Evolutionary conservation across 1,284 basidiomycete species (phyloP), one percentile per base, ranked within the genome.

Genomic region (Sporisorium iseilematis-ciliati): DNA sequence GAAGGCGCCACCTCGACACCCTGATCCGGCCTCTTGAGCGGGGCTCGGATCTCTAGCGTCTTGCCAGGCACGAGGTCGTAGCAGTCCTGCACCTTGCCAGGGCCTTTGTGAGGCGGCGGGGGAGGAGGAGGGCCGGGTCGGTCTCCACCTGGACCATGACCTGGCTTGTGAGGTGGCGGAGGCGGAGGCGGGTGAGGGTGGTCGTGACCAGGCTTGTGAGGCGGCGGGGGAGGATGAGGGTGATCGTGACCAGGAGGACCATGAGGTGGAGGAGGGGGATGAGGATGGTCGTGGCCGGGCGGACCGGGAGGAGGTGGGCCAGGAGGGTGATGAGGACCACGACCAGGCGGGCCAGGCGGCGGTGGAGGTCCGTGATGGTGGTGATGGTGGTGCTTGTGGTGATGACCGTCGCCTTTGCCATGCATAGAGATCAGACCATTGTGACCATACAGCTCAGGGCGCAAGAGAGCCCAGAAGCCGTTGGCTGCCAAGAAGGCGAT

Each of bases 401-500:
- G 40, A 33, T 53, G 57, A 35, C 25, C n/a, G 23, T 58, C 41
- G 38, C 23, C 25, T 8, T 29, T 4, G 7, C 54, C 46, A 5
- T 21, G 31, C 35, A 57, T 26, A 4, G 57, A 48, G 23, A 67
- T 25, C 2, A 67, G 35, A 21, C 58, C 58, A 35, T 61, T 57
- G 54, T 61, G 48, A 26, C 29, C 49, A 23, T 60, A 71, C 2
- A 71, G 62, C 26, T 71, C 68, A 16, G 68, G 68, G 43, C 68
- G 62, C 3, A 71, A 42, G 33, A 71, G 33, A 4, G 68, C 68
- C 68, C 68, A 71, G 45, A 71, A 65, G 23, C 68, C 68, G 21
- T 71, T 71, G 29, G 54, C 55, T 2, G 62, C 54, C 26, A 71
- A 52, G 50, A 60, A 65, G 18, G 68, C 68, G 18, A 71, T 33